phyloP scores from a whole-genome alignment of 371 early-diverging fungal species.

The Lichtheimia ramosa region DNA sequence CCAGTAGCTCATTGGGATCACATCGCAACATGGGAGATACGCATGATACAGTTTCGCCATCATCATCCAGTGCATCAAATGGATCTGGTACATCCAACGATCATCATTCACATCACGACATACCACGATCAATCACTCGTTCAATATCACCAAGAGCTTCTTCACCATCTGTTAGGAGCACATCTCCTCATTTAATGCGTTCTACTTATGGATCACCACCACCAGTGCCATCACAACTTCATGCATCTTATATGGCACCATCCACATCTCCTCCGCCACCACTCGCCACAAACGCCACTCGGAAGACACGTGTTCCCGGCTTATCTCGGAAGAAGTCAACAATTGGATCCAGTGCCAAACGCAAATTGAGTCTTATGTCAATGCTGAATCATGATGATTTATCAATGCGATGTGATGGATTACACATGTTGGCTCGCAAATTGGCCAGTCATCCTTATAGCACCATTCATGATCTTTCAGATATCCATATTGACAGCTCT shows the following conservation, averaged over 20 bases:
- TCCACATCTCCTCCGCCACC: slow-evolving; percentile 16
- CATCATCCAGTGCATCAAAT: slow-evolving; percentile 19
- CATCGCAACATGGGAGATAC: slow-evolving; percentile 24
- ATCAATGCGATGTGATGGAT: slow-evolving; percentile 25
- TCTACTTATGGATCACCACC: slow-evolving; percentile 21
- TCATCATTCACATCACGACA: slow-evolving; percentile 18
- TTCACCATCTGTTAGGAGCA: slow-evolving; percentile 97
- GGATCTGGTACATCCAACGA: slow-evolving; percentile 17
- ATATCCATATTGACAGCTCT: slow-evolving; percentile 29
- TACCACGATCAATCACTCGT: slow-evolving; percentile 17
- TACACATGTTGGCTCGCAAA: slow-evolving; percentile 33
- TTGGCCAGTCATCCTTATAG: slow-evolving; percentile 21
- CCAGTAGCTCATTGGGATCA: slow-evolving; percentile 35
- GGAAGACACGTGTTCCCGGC: slow-evolving; percentile 41
- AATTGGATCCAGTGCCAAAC: slow-evolving; percentile 22
- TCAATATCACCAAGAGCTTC: slow-evolving; percentile 65
- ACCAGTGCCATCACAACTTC: slow-evolving; percentile 24
- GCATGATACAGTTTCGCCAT: slow-evolving; percentile 21
- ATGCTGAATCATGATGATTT: slow-evolving; percentile 35
- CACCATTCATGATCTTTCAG: slow-evolving; percentile 9
- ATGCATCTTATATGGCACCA: slow-evolving; percentile 12
- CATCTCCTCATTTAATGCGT: slow-evolving; percentile 75
- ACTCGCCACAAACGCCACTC: slow-evolving; percentile 8
- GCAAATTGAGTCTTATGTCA: slow-evolving; percentile 34
- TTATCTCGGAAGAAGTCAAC: slow-evolving; percentile 38